Conservation (phyloP, 2,329 filamentous ascomycete genomes). For the Periconia sp. region DNA sequence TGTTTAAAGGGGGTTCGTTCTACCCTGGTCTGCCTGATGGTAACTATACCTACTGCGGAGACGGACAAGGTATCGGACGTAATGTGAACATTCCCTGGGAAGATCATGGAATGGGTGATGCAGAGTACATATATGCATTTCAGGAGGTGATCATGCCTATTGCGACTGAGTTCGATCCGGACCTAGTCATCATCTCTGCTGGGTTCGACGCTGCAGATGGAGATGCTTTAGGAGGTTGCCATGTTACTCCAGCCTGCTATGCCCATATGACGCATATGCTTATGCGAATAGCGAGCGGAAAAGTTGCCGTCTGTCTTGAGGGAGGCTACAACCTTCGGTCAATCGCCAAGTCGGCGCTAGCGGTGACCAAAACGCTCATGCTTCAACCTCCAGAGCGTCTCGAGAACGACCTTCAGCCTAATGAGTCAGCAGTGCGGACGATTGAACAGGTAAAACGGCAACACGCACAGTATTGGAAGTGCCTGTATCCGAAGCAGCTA, state of each 20-base stretch:
- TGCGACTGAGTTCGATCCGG: conserved; percentile 88
- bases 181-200: conserved; percentile 92
- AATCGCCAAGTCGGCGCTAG: conserved; percentile 89
- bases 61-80: conserved; percentile 63
- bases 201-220: conserved; percentile 96
- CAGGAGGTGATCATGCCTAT: conserved; percentile 97
- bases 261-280: conserved; percentile 99
- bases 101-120: conserved; percentile 83
- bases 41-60: conserved; percentile 65
- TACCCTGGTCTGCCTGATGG: conserved; percentile 73
- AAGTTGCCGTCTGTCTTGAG: conserved; percentile 90
- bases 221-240: conserved; percentile 90
- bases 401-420: conserved; percentile 52
- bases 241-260: conserved; percentile 89
- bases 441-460: conserved; percentile 63
- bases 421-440: conserved; percentile 58
- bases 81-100: conserved; percentile 76
- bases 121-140: conserved; percentile 95
- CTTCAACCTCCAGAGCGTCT: conserved; percentile 81
- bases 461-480: conserved; percentile 80
- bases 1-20: conserved; percentile 82
- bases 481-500: conserved; percentile 72
- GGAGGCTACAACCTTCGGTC: conserved; percentile 94
- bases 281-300: conserved; percentile 90
- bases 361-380: conserved; percentile 92